These are phyloP conservation scores for Raddia guianensis DNA, from an alignment of 176 grass and related monocot species.

Conservation along the genomic window DNA sequence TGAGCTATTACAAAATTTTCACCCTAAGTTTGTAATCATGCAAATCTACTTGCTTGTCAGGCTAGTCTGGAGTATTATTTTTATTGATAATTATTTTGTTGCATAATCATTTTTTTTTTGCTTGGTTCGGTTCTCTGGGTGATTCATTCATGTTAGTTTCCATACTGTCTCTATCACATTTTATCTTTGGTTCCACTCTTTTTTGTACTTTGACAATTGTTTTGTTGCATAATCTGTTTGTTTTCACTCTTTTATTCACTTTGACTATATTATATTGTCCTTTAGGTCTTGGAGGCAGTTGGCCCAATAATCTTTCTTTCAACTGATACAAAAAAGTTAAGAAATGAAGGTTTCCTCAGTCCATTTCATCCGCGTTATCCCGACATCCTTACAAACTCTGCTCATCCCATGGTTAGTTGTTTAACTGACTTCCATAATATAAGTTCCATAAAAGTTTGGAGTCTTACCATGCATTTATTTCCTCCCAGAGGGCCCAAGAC, in stretches of 20 bases:
- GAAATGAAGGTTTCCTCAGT: slow-evolving; percentile 98
- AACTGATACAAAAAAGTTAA: slow-evolving; percentile 94
- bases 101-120: neutral
- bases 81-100: slow-evolving; percentile 22
- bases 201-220: neutral
- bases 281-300: slow-evolving; percentile 92
- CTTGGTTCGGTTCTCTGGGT: neutral
- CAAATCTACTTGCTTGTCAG: slow-evolving; percentile 1
- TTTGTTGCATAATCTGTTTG: slow-evolving; percentile 20
- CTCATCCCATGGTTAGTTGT: slow-evolving; percentile 87
- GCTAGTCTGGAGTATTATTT: slow-evolving; percentile 22
- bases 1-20: slow-evolving; percentile 16
- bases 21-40: slow-evolving; percentile 2
- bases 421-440: slow-evolving; percentile 35
- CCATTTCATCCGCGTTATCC: slow-evolving; percentile 99
- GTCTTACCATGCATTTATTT: slow-evolving; percentile 38
- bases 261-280: slow-evolving; percentile 39
- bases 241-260: slow-evolving; percentile 20
- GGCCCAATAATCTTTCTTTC: slow-evolving; percentile 98
- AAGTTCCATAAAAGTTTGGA: slow-evolving; percentile 19
- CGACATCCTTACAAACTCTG: slow-evolving; percentile 97
- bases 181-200: neutral
- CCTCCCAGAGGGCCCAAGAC: slow-evolving; percentile 95
- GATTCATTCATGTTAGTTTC: neutral
- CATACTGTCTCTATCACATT: slow-evolving; percentile 1